Percentiles rank a stretch among this genome's conserved stretches.
These are phyloP conservation scores for Colletotrichum tamarilloi DNA, from an alignment of 2,329 filamentous ascomycete genomes.

Conservation along the genomic window DNA sequence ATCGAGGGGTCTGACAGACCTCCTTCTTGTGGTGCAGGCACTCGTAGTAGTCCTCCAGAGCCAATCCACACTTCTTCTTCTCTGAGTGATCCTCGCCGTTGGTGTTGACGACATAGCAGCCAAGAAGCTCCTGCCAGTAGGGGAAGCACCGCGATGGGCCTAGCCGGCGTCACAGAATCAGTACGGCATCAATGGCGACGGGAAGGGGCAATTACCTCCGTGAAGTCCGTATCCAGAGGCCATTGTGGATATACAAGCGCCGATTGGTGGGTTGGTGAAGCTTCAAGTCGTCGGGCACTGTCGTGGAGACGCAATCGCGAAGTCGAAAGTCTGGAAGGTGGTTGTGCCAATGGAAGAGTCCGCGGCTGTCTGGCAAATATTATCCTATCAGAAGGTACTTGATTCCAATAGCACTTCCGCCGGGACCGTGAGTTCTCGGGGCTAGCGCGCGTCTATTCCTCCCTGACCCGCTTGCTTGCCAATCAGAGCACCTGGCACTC, in stretches of 20 bases:
- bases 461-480: not conserved
- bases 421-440: not conserved
- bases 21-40: slow-evolving; percentile 99
- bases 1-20: slow-evolving; percentile 64
- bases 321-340: slow-evolving; percentile 11
- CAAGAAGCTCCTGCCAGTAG: slow-evolving; percentile 99
- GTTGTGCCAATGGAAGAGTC: slow-evolving; percentile 12
- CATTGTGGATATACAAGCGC: slow-evolving; percentile 61
- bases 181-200: slow-evolving; percentile 22
- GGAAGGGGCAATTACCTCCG: slow-evolving; percentile 67
- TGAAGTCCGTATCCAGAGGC: slow-evolving; percentile 85
- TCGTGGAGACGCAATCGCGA: slow-evolving; percentile 14
- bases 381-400: slow-evolving; percentile 30
- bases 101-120: slow-evolving; percentile 97
- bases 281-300: slow-evolving; percentile 15
- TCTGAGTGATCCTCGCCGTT: slow-evolving; percentile 80
- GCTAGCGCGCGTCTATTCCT: slow-evolving; percentile 24
- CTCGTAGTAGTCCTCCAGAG: slow-evolving; percentile 97
- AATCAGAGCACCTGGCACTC: not conserved
- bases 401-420: slow-evolving; percentile 3
- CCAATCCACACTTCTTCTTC: slow-evolving; percentile 87
- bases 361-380: slow-evolving; percentile 20
- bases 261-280: slow-evolving; percentile 41
- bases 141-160: slow-evolving; percentile 88
- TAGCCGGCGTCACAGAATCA: slow-evolving; percentile 45